phyloP scores from a whole-genome alignment of 1,284 basidiomycete species.

The Cystobasidium pallidum region DNA sequence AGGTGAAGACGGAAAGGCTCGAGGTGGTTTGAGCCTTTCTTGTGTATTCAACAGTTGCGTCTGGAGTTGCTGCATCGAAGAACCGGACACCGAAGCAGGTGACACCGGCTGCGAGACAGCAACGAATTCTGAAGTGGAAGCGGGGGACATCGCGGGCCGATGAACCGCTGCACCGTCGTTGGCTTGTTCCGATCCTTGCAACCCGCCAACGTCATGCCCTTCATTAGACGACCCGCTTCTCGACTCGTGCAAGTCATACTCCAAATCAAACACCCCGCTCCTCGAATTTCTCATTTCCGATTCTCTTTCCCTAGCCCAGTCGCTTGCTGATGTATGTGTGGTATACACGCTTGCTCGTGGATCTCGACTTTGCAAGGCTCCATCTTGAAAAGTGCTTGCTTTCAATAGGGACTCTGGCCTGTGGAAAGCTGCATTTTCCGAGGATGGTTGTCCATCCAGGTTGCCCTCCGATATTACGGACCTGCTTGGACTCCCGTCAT shows the following conservation, averaged over 20 bases:
- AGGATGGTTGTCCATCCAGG: background rate
- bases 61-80: background rate
- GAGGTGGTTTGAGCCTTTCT: background rate
- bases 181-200: no score
- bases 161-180: no score
- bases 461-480: no score
- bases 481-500: background rate
- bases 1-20: constrained; percentile 2
- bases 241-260: constrained; percentile 18
- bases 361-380: background rate
- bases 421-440: background rate
- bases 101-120: constrained; percentile 7
- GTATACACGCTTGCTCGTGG: constrained; percentile 21
- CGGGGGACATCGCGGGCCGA: constrained; percentile 6
- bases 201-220: no score
- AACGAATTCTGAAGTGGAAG: constrained; percentile 6
- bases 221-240: constrained; percentile 1
- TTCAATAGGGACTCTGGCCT: background rate
- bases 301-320: constrained; percentile 33
- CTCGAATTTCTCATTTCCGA: constrained; percentile 19
- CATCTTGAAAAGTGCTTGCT: background rate
- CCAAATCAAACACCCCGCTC: constrained; percentile 36
- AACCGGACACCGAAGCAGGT: background rate
- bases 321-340: constrained; percentile 25
- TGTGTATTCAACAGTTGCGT: background rate